Base-by-base conservation (phyloP, 345 rosid genomes). In the Carallia brachiata region DNA sequence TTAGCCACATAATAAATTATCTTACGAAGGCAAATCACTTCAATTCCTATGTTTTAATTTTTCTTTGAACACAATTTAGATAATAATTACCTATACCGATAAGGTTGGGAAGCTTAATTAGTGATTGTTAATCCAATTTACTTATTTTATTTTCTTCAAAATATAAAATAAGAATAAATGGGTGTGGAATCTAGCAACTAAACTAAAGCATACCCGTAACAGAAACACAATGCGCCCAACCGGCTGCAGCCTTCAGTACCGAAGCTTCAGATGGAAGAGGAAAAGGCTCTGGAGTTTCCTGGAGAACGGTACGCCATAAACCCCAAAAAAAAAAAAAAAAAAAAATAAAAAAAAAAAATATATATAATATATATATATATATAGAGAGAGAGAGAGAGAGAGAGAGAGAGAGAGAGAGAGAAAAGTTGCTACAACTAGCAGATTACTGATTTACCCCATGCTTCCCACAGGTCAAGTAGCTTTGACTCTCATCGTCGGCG, bases 161-260 rank as follows among this genome's bases (percentile, higher is more conserved):
- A 1, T 39, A 39, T 39, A 39, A 7, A 39, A 39, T 39, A 39
- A 39, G 1, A 7, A 39, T 6, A 39, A 39, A 39, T 9, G 7
- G 44, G 44, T 0, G 23, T 23, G 34, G 34, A 1, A 39, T 6
- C 44, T 52, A 44, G 34, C 58, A n/a, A 19, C 30, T 19, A 28
- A 12, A 16, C 48, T 18, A 66, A 6, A 34, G 5, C 16, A 16
- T 70, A 87, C 93, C 96, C 72, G 91, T 87, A 7, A 84, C 87
- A 30, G 86, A 74, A n/a, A 82, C 86, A 81, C 95, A 90, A 73
- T 92, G 96, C 1, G 98, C 95, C 98, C 95, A 92, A 58, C 96
- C 88, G 58, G 96, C 85, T 52, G 89, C 86, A 50, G 93, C 96
- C 63, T 77, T 78, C 36, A 85, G 78, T 12, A 87, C 74, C 4